These are phyloP conservation scores for Albugo laibachii DNA, from an alignment of 352 stramenopile genomes.

Conservation along the genomic window DNA sequence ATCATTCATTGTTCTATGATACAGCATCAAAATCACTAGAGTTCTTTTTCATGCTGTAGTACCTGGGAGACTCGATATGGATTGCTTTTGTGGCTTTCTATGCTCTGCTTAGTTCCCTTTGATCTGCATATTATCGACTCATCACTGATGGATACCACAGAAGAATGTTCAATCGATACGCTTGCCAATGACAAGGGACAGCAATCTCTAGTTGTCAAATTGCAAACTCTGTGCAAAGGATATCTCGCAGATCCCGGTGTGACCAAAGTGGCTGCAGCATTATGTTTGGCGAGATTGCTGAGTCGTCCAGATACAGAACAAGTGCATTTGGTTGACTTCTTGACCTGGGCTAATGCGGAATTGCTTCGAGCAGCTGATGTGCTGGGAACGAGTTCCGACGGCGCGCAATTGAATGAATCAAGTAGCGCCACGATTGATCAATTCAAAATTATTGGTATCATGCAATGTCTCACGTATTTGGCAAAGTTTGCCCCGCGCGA, in stretches of 20 bases:
- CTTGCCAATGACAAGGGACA: conserved; percentile 1
- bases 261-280: conserved; percentile 82
- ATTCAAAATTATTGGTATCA: conserved; percentile 68
- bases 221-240: conserved; percentile 70
- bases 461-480: conserved; percentile 59
- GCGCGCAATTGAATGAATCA: conserved; percentile 2
- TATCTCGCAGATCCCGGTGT: conserved; percentile 67
- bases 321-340: conserved; percentile 66
- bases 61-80: conserved; percentile 64
- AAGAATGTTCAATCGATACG: too few relatives aligned
- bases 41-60: not conserved
- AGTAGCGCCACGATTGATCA: conserved; percentile 15
- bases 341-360: conserved; percentile 73
- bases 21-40: too few relatives aligned
- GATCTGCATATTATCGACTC: conserved; percentile 92
- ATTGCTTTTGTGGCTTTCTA: conserved; percentile 94
- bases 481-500: conserved; percentile 55
- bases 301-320: conserved; percentile 90
- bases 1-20: conserved; percentile 43
- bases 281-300: conserved; percentile 89
- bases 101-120: conserved; percentile 96
- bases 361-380: conserved; percentile 14
- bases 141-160: conserved; percentile 13
- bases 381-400: not conserved
- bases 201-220: conserved; percentile 49